These are phyloP conservation scores for Beta vulgaris DNA, from an alignment of 148 eudicot species.

Conservation along the genomic window DNA sequence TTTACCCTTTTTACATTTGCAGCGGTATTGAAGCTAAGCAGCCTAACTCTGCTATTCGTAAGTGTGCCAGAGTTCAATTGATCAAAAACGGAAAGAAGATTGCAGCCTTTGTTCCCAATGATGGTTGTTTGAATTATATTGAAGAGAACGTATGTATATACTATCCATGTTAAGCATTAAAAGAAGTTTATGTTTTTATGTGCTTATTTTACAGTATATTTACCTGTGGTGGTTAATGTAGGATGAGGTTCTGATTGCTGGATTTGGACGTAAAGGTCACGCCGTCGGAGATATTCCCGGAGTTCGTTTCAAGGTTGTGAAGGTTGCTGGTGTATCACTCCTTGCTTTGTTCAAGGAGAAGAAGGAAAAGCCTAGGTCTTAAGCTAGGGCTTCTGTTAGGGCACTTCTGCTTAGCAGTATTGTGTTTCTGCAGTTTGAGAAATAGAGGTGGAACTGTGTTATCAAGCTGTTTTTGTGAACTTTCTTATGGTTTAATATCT, in stretches of 20 bases:
- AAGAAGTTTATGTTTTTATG: too few relatives aligned
- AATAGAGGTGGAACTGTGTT: slow-evolving; percentile 17
- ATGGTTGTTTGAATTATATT: slow-evolving; percentile 91
- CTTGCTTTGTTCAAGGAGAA: slow-evolving; percentile 90
- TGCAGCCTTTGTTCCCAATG: slow-evolving; percentile 92
- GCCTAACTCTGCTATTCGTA: slow-evolving; percentile 96
- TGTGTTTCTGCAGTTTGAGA: slow-evolving; percentile 23
- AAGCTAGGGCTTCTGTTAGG: slow-evolving; percentile 13
- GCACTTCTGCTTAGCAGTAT: slow-evolving; percentile 13
- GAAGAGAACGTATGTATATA: slow-evolving; percentile 71
- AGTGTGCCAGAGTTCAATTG: slow-evolving; percentile 93
- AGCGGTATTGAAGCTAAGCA: slow-evolving; percentile 96
- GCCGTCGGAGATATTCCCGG: slow-evolving; percentile 99
- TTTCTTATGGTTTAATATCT: not conserved
- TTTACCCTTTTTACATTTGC: not conserved
- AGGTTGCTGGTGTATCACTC: slow-evolving; percentile 94
- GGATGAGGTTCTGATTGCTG: slow-evolving; percentile 98
- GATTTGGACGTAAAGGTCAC: slow-evolving; percentile 92
- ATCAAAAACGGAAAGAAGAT: slow-evolving; percentile 96
- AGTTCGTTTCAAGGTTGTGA: slow-evolving; percentile 95
- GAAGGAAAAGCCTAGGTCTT: slow-evolving; percentile 96
- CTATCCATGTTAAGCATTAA: too few relatives aligned
- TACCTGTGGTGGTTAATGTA: not conserved
- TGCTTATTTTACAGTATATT: not conserved
- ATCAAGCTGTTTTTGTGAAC: slow-evolving; percentile 17